Evolutionary conservation across 495 filamentous ascomycete genomes (phyloP), one percentile per base, ranked within the genome.

Genomic region (Penicillium macrosclerotiorum): DNA sequence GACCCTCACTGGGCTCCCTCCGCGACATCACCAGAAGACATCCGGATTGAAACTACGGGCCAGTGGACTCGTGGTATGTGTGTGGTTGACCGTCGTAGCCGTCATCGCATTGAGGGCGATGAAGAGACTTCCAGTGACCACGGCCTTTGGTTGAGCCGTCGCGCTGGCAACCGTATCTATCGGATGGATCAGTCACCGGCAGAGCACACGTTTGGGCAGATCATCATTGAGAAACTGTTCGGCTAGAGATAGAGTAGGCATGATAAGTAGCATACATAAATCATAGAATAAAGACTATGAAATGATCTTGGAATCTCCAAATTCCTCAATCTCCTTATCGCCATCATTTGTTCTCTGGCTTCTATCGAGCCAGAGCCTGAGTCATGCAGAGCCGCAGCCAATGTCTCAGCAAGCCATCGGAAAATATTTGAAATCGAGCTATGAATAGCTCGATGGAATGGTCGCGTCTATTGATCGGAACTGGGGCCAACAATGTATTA

Each of bases 11-110:
- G 73, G 72, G 60, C 54, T 20, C 77, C 81, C 61, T 52, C 60
- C 2, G 33, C 59, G 20, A 59, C 45, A 2, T 68, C 65, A 22
- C 67, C 63, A 1, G 71, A 80, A 62, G 93, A 98, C 65, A 84
- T 97, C 39, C 76, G 93, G 11, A 72, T 98, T 18, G 93, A 98
- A 63, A 88, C 88, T 1, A 61, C 76, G 23, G 93, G 93, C 4
- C 92, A 97, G 67, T 98, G 93, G 93, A 96, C 92, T 40, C 73
- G 86, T 32, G 93, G 93, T 2, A 88, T 90, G 84, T 90, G 89
- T 61, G 77, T 97, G 13, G 72, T 89, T 25, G 94, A 98, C 65
- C 70, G 81, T 8, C 75, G 93, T 11, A 76, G 68, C 34, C 64
- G 78, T 34, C 82, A 81, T 51, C 80, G 73, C 47, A 71, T 80